Evolutionary conservation across 805 yeast genomes (phyloP), one percentile per base, ranked within the genome.

Genomic region (Suhomyces canberraensis): DNA sequence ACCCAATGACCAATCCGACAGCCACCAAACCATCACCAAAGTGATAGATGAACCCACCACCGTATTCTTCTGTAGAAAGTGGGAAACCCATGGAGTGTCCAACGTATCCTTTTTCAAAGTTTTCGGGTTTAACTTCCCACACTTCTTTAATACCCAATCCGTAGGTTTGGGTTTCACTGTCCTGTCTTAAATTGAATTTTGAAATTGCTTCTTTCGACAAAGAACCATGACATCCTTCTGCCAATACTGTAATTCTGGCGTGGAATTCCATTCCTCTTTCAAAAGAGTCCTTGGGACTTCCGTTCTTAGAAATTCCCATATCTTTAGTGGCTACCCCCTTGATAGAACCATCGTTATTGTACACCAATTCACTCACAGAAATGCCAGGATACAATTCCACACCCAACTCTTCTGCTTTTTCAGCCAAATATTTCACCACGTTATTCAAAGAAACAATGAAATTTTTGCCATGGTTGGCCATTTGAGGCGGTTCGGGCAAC

Each of bases 141-240:
- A 93, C 91, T 63, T 93, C 99, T 59, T 93, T 93, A 40, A 93
- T 75, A 25, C 99, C 99, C 16, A 93, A 60, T 9, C 98, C 99
- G 61, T 93, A 93, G 0, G 98, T 89, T 66, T 93, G 98, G 14
- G 81, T 81, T 35, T 76, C 72, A 35, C 73, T 69, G 21, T 76
- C 75, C 33, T 73, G 70, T 40, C 97, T 76, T 42, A 93, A 65
- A 29, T 80, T 70, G 61, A 64, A 91, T 50, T 81, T 78, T 36
- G 73, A 66, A 36, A 91, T 82, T 0, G 78, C 81, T 54, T 84
- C 76, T 57, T 93, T 91, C 9, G 90, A 72, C 36, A 93, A 67
- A 1, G 96, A 89, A 0, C 98, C 98, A 61, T 90, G 98, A 57
- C 98, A 93, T n/a, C 98, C 98, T 64, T 93, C 98, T 4, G 96